Conservation (phyloP, 1,284 basidiomycete genomes). For the Earliella scabrosa region DNA sequence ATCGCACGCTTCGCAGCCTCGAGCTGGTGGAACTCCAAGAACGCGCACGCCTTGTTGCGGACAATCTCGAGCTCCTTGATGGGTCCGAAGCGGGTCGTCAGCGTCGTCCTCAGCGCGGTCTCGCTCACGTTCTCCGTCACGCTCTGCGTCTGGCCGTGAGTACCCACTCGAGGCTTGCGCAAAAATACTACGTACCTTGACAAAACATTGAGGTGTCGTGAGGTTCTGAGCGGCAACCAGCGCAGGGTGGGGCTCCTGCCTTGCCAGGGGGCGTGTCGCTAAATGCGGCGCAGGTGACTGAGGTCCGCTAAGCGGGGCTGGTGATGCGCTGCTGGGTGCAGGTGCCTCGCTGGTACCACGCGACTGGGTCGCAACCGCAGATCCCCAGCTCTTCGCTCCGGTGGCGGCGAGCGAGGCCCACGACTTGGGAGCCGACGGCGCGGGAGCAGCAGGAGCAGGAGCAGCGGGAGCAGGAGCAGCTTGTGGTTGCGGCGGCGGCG, state of each 20-base stretch:
- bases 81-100: conserved; percentile 80
- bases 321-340: conserved; percentile 44
- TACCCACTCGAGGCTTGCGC: conserved; percentile 6
- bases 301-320: conserved; percentile 50
- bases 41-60: conserved; percentile 89
- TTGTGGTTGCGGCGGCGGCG: conserved; percentile 27
- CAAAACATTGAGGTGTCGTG: conserved; percentile 80
- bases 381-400: conserved; percentile 79
- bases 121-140: conserved; percentile 79
- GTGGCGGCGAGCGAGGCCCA: conserved; percentile 93
- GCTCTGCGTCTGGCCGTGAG: conserved; percentile 46
- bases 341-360: conserved; percentile 72
- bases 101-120: conserved; percentile 56
- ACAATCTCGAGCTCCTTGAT: conserved; percentile 92
- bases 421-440: conserved; percentile 65
- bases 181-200: conserved; percentile 65
- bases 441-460: conserved; percentile 39
- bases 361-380: conserved; percentile 73
- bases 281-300: conserved; percentile 53
- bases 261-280: conserved; percentile 38
- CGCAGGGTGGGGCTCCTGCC: conserved; percentile 46
- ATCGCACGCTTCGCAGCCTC: conserved; percentile 90
- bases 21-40: conserved; percentile 85
- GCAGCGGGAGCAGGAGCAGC: neutral
- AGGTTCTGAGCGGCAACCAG: conserved; percentile 63